These are phyloP conservation scores for Panicum virgatum DNA, from an alignment of 202 grass and related monocot species.

Conservation along the genomic window DNA sequence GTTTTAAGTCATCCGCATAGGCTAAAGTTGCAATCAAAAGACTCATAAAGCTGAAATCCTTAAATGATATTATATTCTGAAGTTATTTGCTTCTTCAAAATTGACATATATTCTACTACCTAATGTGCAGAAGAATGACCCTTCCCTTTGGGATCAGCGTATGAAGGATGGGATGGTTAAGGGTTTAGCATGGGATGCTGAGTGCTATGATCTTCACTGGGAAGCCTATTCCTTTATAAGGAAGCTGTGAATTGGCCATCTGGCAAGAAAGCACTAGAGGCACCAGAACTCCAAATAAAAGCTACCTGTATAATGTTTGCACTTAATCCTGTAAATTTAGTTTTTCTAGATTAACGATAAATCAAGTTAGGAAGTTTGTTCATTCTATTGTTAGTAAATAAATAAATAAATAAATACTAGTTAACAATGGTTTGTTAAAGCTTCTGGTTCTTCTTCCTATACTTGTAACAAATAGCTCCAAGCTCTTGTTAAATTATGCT, in stretches of 20 bases:
- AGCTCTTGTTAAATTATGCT: neutral
- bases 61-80: slow-evolving; percentile 9
- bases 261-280: neutral
- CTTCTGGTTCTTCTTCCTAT: neutral
- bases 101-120: slow-evolving; percentile 20
- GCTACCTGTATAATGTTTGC: neutral
- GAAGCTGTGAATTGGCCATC: slow-evolving; percentile 38
- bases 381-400: neutral
- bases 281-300: neutral
- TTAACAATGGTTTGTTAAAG: neutral
- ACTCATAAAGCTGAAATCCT: neutral
- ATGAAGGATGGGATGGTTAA: slow-evolving; percentile 56
- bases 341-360: too few species aligned
- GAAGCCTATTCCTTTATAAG: slow-evolving; percentile 50
- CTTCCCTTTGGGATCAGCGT: slow-evolving; percentile 29
- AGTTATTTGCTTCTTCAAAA: slow-evolving; percentile 33
- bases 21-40: neutral
- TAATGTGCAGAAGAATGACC: slow-evolving; percentile 47
- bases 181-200: slow-evolving; percentile 48
- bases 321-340: slow-evolving; percentile 6
- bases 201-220: slow-evolving; percentile 55
- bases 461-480: neutral
- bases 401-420: neutral
- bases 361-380: neutral
- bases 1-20: slow-evolving; percentile 7